Conservation (phyloP, 1,139 yeast species). For the Debaryomyces subglobosus region DNA sequence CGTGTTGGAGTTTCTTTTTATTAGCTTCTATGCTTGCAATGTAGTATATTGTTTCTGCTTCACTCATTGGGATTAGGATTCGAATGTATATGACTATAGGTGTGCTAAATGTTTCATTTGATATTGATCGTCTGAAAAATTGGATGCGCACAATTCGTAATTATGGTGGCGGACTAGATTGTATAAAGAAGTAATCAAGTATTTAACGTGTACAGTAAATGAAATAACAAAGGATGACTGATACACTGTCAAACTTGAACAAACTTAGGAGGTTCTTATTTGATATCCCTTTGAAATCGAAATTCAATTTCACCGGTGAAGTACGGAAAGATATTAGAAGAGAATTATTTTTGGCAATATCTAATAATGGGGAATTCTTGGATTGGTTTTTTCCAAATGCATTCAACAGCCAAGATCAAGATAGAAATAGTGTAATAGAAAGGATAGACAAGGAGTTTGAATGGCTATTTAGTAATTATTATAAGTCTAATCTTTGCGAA, state of each 20-base stretch:
- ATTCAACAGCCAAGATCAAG: conserved; percentile 16
- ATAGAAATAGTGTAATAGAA: conserved; percentile 16
- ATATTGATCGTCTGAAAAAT: conserved; percentile 1
- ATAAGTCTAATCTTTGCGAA: conserved; percentile 24
- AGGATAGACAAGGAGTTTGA: conserved; percentile 37
- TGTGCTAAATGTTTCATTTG: background rate
- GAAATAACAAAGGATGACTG: conserved; percentile 5
- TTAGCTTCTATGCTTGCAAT: conserved; percentile 36
- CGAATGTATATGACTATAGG: background rate
- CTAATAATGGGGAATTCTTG: conserved; percentile 53
- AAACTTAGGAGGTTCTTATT: conserved; percentile 33
- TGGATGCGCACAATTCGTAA: conserved; percentile 6
- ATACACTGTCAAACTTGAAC: conserved; percentile 6
- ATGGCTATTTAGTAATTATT: conserved; percentile 39
- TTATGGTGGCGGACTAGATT: conserved; percentile 11
- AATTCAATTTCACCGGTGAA: conserved; percentile 38
- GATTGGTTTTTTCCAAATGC: conserved; percentile 53
- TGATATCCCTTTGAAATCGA: conserved; percentile 33
- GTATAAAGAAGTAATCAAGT: conserved; percentile 4
- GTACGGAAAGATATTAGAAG: conserved; percentile 48
- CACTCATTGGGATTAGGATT: conserved; percentile 3
- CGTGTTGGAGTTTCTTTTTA: conserved; percentile 46
- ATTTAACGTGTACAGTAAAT: background rate
- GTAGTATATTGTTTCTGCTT: conserved; percentile 16
- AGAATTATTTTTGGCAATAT: conserved; percentile 53